phyloP scores from a whole-genome alignment of 1,139 yeast genomes.

The Nakaseomyces sp. region DNA sequence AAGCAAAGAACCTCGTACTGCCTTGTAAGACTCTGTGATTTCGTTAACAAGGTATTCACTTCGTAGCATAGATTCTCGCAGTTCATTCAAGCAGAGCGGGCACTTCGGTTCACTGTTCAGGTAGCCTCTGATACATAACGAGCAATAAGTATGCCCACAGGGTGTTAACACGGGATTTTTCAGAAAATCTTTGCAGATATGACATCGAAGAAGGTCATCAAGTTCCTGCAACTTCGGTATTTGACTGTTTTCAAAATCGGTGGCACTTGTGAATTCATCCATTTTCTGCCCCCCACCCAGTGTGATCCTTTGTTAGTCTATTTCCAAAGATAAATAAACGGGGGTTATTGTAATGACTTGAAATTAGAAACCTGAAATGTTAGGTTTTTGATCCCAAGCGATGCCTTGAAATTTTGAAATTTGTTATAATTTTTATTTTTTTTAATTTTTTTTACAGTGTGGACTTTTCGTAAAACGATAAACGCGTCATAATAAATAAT shows the following conservation, averaged over 20 bases:
- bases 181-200: slow-evolving; percentile 82
- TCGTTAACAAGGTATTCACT: slow-evolving; percentile 70
- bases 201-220: slow-evolving; percentile 72
- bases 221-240: slow-evolving; percentile 52
- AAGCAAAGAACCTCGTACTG: slow-evolving; percentile 33
- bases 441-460: neutral
- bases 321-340: too few relatives aligned
- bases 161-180: slow-evolving; percentile 76
- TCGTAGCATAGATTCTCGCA: slow-evolving; percentile 61
- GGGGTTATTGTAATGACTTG: too few relatives aligned
- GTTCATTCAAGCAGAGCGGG: slow-evolving; percentile 70
- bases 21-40: slow-evolving; percentile 47
- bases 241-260: slow-evolving; percentile 52
- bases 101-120: slow-evolving; percentile 54
- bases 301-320: too few relatives aligned
- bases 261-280: slow-evolving; percentile 48
- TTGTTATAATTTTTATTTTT: too few relatives aligned
- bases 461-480: neutral
- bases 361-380: too few relatives aligned
- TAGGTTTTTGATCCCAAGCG: too few relatives aligned
- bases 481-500: slow-evolving; percentile 5
- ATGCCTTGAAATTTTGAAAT: neutral
- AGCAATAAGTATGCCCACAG: slow-evolving; percentile 88
- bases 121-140: slow-evolving; percentile 74
- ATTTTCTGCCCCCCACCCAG: too few relatives aligned